Base-by-base conservation (phyloP, 1,284 basidiomycete genomes). In the Ganoderma lingzhi region DNA sequence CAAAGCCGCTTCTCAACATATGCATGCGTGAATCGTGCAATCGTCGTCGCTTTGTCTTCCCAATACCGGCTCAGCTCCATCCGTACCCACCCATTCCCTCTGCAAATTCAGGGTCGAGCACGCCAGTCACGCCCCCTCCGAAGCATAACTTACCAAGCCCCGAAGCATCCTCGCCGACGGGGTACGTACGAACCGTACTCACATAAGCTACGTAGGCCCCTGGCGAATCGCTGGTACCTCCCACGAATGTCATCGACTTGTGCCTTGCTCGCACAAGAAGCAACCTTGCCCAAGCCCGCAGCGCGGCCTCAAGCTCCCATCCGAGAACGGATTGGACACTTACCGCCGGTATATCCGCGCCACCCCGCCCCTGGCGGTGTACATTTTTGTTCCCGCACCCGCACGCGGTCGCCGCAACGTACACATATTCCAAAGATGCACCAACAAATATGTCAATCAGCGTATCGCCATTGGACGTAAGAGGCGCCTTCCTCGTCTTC, bases 381-480 rank as follows among this genome's bases (percentile, higher is more conserved):
- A 10, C 30, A 56, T 35, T 17, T 17, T 5, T 23, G 53, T 56
- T 56, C 23, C 53, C 56, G 19, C 3, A n/a, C 19, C 19, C 37
- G 17, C 35, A 8, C 35, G 19, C 56, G 37, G 56, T 35, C 56
- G 19, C 37, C 56, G 37, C 37, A n/a, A 39, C 56, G 12, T 59
- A 37, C 56, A 59, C 37, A 59, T n/a, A 23, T 59, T 39, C 56
- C 56, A 39, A 59, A 59, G 56, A 59, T 39, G 17, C 56, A 12
- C 19, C 56, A 59, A 59, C 56, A 59, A n/a, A 59, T 59, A 14
- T 59, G 56, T 59, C 56, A 59, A 59, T 59, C 56, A 59, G 37
- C 56, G 56, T n/a, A 37, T n/a, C 37, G 37, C 56, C 56, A 59
- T 59, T 59, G 32, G 56, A 59, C 56, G 56, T 59, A 39, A 39